Evolutionary conservation across 495 filamentous ascomycete genomes (phyloP).

Genomic region (Talaromyces trachyspermus): DNA sequence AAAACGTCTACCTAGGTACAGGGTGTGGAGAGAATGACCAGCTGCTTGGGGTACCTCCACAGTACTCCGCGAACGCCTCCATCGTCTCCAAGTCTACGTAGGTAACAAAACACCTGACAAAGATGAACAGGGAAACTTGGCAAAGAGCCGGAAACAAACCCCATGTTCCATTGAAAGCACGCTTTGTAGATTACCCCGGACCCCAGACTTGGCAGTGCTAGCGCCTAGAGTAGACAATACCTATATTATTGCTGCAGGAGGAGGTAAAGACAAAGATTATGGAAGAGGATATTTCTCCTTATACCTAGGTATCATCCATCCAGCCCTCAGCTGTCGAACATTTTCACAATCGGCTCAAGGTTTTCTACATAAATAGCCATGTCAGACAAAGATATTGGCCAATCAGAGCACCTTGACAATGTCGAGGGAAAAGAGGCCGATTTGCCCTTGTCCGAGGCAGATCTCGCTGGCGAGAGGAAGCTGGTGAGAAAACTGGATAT

Average conservation of each 20-base stretch:
- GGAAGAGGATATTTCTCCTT: neutral
- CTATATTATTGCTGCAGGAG: neutral
- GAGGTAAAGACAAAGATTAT: neutral
- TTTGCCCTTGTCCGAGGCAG: neutral
- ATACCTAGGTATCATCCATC: neutral
- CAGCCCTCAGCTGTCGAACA: neutral
- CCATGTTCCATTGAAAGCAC: neutral
- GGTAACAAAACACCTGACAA: no score
- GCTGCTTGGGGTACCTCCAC: neutral
- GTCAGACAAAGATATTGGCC: neutral
- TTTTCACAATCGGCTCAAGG: neutral
- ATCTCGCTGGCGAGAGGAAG: neutral
- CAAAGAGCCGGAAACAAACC: neutral
- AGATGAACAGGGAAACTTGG: neutral
- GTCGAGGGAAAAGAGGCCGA: neutral
- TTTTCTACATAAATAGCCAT: neutral
- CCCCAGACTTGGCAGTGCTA: neutral
- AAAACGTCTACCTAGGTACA: neutral
- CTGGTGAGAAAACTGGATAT: conserved; percentile 43
- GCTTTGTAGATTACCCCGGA: neutral
- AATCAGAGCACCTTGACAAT: neutral
- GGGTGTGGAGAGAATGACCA: neutral
- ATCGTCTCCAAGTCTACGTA: neutral
- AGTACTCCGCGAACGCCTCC: neutral
- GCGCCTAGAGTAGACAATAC: neutral